Conservation (phyloP, 2,329 filamentous ascomycete species). For the Neocatenulostroma microsporum region DNA sequence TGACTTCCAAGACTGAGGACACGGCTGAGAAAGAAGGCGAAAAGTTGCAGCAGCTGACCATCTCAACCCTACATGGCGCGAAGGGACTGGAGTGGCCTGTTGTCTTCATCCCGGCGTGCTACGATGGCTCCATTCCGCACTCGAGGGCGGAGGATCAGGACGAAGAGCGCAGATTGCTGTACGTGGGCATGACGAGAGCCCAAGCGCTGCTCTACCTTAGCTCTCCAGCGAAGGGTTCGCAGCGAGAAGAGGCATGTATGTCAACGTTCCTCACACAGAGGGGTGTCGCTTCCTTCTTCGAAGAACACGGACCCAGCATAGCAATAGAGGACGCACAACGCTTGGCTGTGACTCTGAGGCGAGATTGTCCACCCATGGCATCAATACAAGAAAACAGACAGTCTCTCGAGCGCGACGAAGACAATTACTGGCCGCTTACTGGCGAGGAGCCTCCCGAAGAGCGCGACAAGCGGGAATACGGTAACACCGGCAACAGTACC, state of each 20-base stretch:
- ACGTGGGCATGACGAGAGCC: conserved; percentile 94
- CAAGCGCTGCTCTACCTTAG: conserved; percentile 81
- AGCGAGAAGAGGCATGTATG: conserved; percentile 54
- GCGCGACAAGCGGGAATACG: conserved; percentile 31
- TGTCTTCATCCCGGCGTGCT: conserved; percentile 85
- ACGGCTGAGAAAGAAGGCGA: conserved; percentile 52
- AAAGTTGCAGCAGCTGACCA: conserved; percentile 60
- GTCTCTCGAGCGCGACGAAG: conserved; percentile 51
- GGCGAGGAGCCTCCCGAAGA: conserved; percentile 42
- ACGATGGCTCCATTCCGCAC: conserved; percentile 86
- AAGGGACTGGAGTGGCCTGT: conserved; percentile 96
- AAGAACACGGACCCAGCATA: conserved; percentile 62
- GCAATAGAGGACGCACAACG: conserved; percentile 54
- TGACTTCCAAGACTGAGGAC: conserved; percentile 71
- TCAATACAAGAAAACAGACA: conserved; percentile 44
- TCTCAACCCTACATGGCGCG: conserved; percentile 92
- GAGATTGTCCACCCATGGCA: conserved; percentile 51
- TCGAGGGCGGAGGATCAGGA: conserved; percentile 74
- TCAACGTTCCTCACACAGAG: conserved; percentile 62
- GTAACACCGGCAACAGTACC: conserved; percentile 9
- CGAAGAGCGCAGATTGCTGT: conserved; percentile 81
- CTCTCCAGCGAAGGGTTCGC: conserved; percentile 61
- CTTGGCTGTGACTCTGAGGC: conserved; percentile 63
- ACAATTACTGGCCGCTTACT: conserved; percentile 60
- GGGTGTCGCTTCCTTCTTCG: conserved; percentile 46